Percentiles rank a stretch among this genome's conserved stretches.
Evolutionary conservation across 2,329 filamentous ascomycete genomes (phyloP).

Genomic region (Graphiopsis chlorocephala): DNA sequence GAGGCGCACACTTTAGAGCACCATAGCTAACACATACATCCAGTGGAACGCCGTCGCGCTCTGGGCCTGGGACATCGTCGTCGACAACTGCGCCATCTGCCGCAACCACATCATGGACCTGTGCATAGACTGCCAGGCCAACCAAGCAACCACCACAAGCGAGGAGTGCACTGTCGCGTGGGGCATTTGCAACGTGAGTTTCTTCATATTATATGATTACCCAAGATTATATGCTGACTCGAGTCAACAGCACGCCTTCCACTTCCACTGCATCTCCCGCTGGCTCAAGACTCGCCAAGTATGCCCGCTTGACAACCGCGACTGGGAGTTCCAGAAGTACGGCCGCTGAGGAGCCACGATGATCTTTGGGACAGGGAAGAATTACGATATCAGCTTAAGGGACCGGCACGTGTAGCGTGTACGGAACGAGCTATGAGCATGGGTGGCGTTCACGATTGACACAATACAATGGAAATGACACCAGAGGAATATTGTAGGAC

Average conservation of each 20-base stretch:
- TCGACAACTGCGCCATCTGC: slow-evolving; percentile 99
- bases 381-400: slow-evolving; percentile 3
- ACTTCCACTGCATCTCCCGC: slow-evolving; percentile 98
- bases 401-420: neutral
- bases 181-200: slow-evolving; percentile 95
- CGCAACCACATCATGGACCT: slow-evolving; percentile 99
- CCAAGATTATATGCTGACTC: neutral
- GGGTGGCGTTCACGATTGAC: neutral
- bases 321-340: slow-evolving; percentile 99
- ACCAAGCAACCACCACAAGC: slow-evolving; percentile 93
- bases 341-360: slow-evolving; percentile 55
- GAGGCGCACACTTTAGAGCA: neutral
- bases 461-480: neutral
- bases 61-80: slow-evolving; percentile 99
- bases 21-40: slow-evolving; percentile 9
- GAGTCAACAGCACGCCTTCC: slow-evolving; percentile 80
- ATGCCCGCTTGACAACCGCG: slow-evolving; percentile 93
- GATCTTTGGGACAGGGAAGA: neutral
- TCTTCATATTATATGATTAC: neutral
- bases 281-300: slow-evolving; percentile 99
- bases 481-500: neutral
- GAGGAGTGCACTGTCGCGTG: slow-evolving; percentile 98
- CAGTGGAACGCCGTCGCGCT: slow-evolving; percentile 98
- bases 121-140: slow-evolving; percentile 98
- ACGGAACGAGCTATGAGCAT: slow-evolving; percentile 9